Conservation (phyloP, 495 filamentous ascomycete genomes). For the Massariosphaeria phaeospora region DNA sequence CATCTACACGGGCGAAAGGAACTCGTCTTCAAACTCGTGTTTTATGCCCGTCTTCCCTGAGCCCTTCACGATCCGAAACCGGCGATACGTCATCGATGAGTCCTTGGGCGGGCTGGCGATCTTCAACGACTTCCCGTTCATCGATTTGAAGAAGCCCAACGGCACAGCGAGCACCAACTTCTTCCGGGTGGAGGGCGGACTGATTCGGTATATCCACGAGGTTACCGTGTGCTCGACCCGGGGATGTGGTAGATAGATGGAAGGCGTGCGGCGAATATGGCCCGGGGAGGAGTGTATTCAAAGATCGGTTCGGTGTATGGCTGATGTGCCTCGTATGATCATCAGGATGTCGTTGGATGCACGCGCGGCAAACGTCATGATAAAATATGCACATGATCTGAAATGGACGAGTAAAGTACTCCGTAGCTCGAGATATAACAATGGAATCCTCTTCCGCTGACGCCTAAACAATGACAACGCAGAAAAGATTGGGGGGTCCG, state of each 20-base stretch:
- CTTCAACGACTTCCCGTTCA: constrained; percentile 28
- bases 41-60: constrained; percentile 25
- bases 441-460: no score
- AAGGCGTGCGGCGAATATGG: no score
- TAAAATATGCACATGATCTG: no score
- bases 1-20: constrained; percentile 12
- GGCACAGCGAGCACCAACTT: constrained; percentile 20
- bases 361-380: no score
- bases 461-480: no score
- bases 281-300: no score
- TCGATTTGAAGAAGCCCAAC: constrained; percentile 25
- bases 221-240: constrained; percentile 21
- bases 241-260: constrained; percentile 18
- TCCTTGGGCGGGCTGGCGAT: constrained; percentile 25
- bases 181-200: constrained; percentile 25
- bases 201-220: constrained; percentile 31
- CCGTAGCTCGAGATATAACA: no score
- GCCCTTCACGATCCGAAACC: constrained; percentile 38
- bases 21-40: constrained; percentile 13
- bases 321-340: no score
- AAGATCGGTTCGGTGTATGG: no score
- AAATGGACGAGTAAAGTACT: no score
- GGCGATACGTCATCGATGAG: constrained; percentile 28
- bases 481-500: no score
- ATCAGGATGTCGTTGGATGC: no score